These are phyloP conservation scores for Aureobasidium sp. DNA, from an alignment of 2,329 filamentous ascomycete genomes.

Conservation along the genomic window DNA sequence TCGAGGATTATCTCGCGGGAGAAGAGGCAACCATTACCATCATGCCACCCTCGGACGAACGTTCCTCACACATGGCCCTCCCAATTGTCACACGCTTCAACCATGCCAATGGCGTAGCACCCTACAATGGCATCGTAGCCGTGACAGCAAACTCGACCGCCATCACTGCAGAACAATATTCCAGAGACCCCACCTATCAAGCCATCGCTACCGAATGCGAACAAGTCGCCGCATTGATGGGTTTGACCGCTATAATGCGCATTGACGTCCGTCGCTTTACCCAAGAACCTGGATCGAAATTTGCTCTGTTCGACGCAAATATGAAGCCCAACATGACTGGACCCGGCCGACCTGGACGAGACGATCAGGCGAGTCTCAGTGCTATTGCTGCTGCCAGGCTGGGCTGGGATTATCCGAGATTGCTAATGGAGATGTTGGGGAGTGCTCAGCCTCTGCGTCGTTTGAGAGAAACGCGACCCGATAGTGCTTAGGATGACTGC, in stretches of 20 bases:
- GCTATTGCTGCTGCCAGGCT: slow-evolving; percentile 47
- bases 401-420: slow-evolving; percentile 48
- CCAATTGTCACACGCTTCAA: slow-evolving; percentile 55
- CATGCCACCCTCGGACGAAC: slow-evolving; percentile 49
- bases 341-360: slow-evolving; percentile 51
- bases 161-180: slow-evolving; percentile 36
- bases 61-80: slow-evolving; percentile 46
- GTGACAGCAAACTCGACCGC: slow-evolving; percentile 54
- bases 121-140: slow-evolving; percentile 55
- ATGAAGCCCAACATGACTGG: slow-evolving; percentile 61
- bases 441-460: slow-evolving; percentile 22
- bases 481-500: not conserved
- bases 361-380: slow-evolving; percentile 55
- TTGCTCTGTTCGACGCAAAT: slow-evolving; percentile 58
- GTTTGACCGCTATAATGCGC: slow-evolving; percentile 49
- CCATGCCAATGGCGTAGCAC: slow-evolving; percentile 52
- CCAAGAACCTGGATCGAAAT: slow-evolving; percentile 34
- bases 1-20: slow-evolving; percentile 55
- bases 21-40: slow-evolving; percentile 59
- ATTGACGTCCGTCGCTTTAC: slow-evolving; percentile 52
- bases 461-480: slow-evolving; percentile 18
- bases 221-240: slow-evolving; percentile 42
- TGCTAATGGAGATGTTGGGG: slow-evolving; percentile 42
- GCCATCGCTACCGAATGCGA: slow-evolving; percentile 45
- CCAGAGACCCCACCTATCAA: slow-evolving; percentile 36